Evolutionary conservation across 2,329 filamentous ascomycete species (phyloP).

Genomic region (Aspergillaceae sp.): DNA sequence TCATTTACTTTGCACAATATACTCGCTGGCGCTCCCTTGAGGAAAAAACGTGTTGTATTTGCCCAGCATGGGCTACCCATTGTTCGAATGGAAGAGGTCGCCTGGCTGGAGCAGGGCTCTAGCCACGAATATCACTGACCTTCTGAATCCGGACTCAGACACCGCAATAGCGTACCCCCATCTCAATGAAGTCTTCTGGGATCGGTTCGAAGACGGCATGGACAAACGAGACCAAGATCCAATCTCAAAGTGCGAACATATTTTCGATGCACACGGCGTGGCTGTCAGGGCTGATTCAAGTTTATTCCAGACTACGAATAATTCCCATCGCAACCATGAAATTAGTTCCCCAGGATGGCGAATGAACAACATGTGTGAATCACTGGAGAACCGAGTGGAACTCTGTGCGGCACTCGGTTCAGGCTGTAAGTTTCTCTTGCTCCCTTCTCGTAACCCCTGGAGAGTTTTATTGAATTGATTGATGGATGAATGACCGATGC

Average conservation of each 20-base stretch:
- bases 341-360: too few relatives aligned
- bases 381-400: slow-evolving; percentile 2
- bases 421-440: slow-evolving; percentile 10
- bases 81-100: not conserved
- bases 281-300: not conserved
- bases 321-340: too few relatives aligned
- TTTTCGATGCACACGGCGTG: not conserved
- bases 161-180: not conserved
- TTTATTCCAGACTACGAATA: not conserved
- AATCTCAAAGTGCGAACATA: not conserved
- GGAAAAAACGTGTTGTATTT: too few relatives aligned
- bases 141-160: not conserved
- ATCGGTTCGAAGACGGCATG: not conserved
- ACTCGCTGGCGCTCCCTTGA: too few relatives aligned
- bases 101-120: not conserved
- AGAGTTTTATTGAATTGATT: too few relatives aligned
- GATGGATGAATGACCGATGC: slow-evolving; percentile 1
- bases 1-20: too few relatives aligned
- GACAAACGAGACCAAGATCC: not conserved
- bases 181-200: not conserved
- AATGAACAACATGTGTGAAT: not conserved
- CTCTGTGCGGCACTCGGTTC: slow-evolving; percentile 12
- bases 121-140: not conserved
- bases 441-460: too few relatives aligned
- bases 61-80: not conserved